Evolutionary conservation across 2,329 filamentous ascomycete species (phyloP).

Genomic region (Apiospora saccharicola): DNA sequence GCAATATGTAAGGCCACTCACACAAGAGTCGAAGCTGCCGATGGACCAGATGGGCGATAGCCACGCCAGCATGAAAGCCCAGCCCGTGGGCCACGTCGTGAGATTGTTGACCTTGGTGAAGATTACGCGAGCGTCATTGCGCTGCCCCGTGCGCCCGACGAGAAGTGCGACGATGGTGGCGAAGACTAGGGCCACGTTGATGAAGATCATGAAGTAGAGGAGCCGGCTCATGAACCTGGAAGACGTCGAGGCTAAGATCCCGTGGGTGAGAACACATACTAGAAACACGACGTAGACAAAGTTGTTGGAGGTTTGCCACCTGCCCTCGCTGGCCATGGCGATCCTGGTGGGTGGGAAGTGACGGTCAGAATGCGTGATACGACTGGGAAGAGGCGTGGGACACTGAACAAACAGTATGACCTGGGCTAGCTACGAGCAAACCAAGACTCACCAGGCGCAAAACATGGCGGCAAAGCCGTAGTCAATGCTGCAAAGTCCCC

Average conservation of each 20-base stretch:
- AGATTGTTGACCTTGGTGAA: conserved; percentile 12
- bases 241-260: background rate
- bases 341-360: background rate
- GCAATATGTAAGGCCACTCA: background rate
- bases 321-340: conserved; percentile 18
- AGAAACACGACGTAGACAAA: conserved; percentile 15
- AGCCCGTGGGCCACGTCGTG: conserved; percentile 15
- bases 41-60: conserved; percentile 22
- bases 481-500: background rate
- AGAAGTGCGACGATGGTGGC: conserved; percentile 21
- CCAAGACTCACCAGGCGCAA: conserved; percentile 14
- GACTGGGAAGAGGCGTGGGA: too few relatives aligned
- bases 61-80: conserved; percentile 22
- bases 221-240: conserved; percentile 3
- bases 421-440: too few relatives aligned
- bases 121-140: background rate
- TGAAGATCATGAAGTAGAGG: background rate
- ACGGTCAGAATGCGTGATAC: background rate
- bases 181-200: conserved; percentile 18
- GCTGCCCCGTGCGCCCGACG: background rate
- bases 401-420: too few relatives aligned
- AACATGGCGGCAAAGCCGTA: conserved; percentile 23
- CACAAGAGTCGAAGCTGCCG: conserved; percentile 1
- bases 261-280: background rate
- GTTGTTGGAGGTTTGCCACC: background rate